Conservation (phyloP, 441 rosid species). For the Pelargonium myrrhifolium region DNA sequence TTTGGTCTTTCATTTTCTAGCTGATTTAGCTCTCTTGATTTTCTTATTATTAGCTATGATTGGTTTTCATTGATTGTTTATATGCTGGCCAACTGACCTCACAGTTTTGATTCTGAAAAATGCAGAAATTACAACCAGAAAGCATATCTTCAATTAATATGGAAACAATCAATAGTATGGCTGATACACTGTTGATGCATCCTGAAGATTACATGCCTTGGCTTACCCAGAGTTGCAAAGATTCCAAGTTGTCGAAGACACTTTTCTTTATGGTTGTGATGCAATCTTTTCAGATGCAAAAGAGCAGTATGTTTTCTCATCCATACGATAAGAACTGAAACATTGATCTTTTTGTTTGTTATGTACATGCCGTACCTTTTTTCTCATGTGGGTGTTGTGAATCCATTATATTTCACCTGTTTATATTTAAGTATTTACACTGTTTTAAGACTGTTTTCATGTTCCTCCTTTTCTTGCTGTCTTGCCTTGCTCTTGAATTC, state of each 20-base stretch:
- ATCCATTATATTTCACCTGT: background rate
- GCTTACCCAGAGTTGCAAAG: conserved; percentile 48
- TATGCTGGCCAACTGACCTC: background rate
- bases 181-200: conserved; percentile 37
- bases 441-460: background rate
- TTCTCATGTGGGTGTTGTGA: background rate
- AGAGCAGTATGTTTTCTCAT: conserved; percentile 34
- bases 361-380: background rate
- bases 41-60: background rate
- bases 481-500: background rate
- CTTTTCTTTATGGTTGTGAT: conserved; percentile 62
- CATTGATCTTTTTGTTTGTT: background rate
- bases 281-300: conserved; percentile 44
- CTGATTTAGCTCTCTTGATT: background rate
- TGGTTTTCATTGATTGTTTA: background rate
- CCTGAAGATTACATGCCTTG: conserved; percentile 52
- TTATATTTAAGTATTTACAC: background rate
- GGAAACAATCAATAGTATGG: conserved; percentile 57
- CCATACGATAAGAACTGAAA: background rate
- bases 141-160: conserved; percentile 44
- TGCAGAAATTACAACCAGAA: conserved; percentile 50
- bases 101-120: conserved; percentile 5
- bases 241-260: conserved; percentile 52
- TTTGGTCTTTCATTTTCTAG: background rate
- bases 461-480: background rate